Evolutionary conservation across 495 filamentous ascomycete genomes (phyloP), one percentile per base, ranked within the genome.

Genomic region (Parathielavia hyrcaniae): DNA sequence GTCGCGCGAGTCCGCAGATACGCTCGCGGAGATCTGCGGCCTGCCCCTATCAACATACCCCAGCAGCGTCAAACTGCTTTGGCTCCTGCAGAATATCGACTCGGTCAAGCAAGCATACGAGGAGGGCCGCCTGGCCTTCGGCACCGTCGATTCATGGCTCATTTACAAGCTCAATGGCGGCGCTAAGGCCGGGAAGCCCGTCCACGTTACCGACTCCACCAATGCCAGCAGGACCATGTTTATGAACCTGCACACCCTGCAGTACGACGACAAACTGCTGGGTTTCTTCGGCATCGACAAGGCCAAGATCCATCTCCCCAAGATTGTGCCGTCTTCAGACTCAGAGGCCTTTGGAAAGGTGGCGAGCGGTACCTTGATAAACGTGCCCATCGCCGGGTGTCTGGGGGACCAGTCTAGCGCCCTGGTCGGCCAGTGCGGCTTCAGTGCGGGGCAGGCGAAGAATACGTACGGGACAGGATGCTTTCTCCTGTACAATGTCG

Each of bases 191-290:
- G 66, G 68, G 19, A 74, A 65, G 30, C 83, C 83, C 41, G 68
- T 88, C 46, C 83, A 88, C 61, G 88, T 97, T 48, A 93, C 92
- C 4, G 92, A 97, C 69, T 84, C 86, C 16, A 95, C 90, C 48
- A 97, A 97, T 69, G 91, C 92, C 32, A 93, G 89, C 16, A 75
- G 92, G 60, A 97, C 92, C 52, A 96, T 96, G 92, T 96, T 96
- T 71, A 91, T 95, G 84, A 93, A 96, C 71, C 78, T 97, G 38
- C 81, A 86, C 59, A 93, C 86, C 6, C 76, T 95, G 32, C 74
- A 95, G 65, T 97, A 96, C 68, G 90, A 95, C 67, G 83, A 93
- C 53, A 79, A 77, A 41, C 78, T 95, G 6, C 77, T 97, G 46
- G 74, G 83, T 20, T 97, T 95, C 75, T 96, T 96, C 71, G 82